phyloP scores from a whole-genome alignment of 495 filamentous ascomycete genomes.

The Pyrenula aspistea region DNA sequence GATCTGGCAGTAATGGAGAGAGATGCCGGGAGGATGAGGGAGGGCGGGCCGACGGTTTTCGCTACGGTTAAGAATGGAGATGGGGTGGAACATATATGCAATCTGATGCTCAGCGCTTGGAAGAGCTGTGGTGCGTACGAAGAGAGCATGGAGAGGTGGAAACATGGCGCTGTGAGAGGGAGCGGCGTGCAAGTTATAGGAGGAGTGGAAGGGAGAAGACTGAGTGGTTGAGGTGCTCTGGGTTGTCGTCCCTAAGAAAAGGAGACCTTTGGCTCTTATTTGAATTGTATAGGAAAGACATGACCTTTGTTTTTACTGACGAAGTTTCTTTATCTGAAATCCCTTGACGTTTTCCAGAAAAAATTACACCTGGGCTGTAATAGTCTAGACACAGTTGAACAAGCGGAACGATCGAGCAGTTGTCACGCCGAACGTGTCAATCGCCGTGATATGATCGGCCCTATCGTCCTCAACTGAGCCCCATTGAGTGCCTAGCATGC shows the following conservation, averaged over 20 bases:
- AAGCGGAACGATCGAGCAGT: too few relatives aligned
- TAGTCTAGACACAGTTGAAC: too few relatives aligned
- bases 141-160: slow-evolving; percentile 38
- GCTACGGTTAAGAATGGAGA: slow-evolving; percentile 90
- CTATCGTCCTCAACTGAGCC: too few relatives aligned
- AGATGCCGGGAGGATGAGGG: slow-evolving; percentile 87
- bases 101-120: slow-evolving; percentile 86
- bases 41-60: slow-evolving; percentile 94
- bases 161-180: slow-evolving; percentile 33
- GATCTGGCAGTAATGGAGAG: slow-evolving; percentile 91
- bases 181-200: slow-evolving; percentile 38
- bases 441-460: too few relatives aligned
- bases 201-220: slow-evolving; percentile 25
- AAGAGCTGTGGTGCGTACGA: slow-evolving; percentile 69
- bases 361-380: too few relatives aligned
- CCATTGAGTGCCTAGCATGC: too few relatives aligned
- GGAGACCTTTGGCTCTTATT: slow-evolving; percentile 25
- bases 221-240: slow-evolving; percentile 4
- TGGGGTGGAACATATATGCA: slow-evolving; percentile 72
- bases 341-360: too few relatives aligned
- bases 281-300: slow-evolving; percentile 9
- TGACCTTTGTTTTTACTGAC: not conserved
- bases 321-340: not conserved
- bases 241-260: slow-evolving; percentile 43
- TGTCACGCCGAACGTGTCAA: too few relatives aligned